Base-by-base conservation (phyloP, 73 alveolate genomes). In the Paramecium bursaria region DNA sequence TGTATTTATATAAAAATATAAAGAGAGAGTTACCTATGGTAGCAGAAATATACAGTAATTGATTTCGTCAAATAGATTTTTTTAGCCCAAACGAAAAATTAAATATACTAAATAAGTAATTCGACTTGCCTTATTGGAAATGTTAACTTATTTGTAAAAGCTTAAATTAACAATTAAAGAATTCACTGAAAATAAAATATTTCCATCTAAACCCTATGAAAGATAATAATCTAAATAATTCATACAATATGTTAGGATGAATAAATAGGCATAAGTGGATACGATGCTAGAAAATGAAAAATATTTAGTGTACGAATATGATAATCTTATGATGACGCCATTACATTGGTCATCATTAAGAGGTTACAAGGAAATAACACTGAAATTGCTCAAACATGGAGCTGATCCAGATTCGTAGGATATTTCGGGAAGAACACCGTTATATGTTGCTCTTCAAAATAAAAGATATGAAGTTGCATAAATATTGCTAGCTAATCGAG, bases 391-490 rank as follows among this genome's bases (percentile, higher is more conserved):
- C 6, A 67, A 35, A 67, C 44, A 67, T 67, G 82, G 82, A n/a
- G 82, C 82, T 19, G 82, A 67, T 67, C 82, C 82, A 67, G 82
- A 67, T 67, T 31, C 82, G 33, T 30, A 67, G 9, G 82, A 67
- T 17, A 67, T 67, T 15, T 53, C 44, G 1, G 82, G 82, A 2
- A 31, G 82, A 15, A 67, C 82, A 21, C 82, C 82, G 2, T 27
- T 67, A 17, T 67, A 67, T 67, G 27, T 35, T 15, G 54, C 82
- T 0, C 44, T 67, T 44, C 14, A 25, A 7, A 42, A 67, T 39
- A 67, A 67, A 15, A 21, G 44, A 42, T 39, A 67, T 39, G 33
- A 67, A 3, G 44, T 67, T 1, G 82, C 82, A 0, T 67, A 67
- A 13, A 39, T 67, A n/a, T 42, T 67, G 10, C 26, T 67, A 39